Evolutionary conservation across 306 rosid species (phyloP), one percentile per base, ranked within the genome.

Genomic region (Rosa lucieae): DNA sequence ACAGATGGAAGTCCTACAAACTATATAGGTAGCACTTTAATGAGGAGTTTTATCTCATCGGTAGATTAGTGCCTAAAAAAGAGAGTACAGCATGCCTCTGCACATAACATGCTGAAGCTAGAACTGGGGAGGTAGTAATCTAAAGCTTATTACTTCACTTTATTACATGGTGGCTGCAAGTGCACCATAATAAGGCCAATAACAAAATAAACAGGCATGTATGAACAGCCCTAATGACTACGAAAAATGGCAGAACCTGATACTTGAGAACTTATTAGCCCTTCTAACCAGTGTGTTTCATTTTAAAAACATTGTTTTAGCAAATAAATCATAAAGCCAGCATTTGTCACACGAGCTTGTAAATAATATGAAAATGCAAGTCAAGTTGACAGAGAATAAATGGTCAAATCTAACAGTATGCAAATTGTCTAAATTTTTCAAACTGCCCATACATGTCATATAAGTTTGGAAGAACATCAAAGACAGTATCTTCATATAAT

Each of bases 381-480:
- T 40, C 46, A 67, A 67, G 72, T 42, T 40, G 72, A 67, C 49
- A 67, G 40, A 40, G 7, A 21, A 72, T 5, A 48, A 15, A 65
- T 15, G 9, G 9, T 35, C 44, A 65, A 65, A 65, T 4, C 14
- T 7, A 63, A 39, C 47, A 70, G 39, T 11, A 32, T 29, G 18
- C 9, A 15, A 48, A 47, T 4, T 26, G 62, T 1, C 7, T 40
- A 53, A 43, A 59, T 32, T 68, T n/a, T 75, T 55, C 58, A 10
- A 35, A 48, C 62, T 53, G 29, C 29, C 39, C 37, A 63, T 17
- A 40, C 8, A 10, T 11, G 32, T 40, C 37, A 66, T 9, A 10
- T 46, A 46, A 74, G 72, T 44, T 15, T 17, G n/a, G 26, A 46
- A 61, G 5, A 63, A 55, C 40, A 66, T 72, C 67, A 76, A 40